These are phyloP conservation scores for Suhomyces bokatorum DNA, from an alignment of 1,139 yeast genomes.

Conservation along the genomic window DNA sequence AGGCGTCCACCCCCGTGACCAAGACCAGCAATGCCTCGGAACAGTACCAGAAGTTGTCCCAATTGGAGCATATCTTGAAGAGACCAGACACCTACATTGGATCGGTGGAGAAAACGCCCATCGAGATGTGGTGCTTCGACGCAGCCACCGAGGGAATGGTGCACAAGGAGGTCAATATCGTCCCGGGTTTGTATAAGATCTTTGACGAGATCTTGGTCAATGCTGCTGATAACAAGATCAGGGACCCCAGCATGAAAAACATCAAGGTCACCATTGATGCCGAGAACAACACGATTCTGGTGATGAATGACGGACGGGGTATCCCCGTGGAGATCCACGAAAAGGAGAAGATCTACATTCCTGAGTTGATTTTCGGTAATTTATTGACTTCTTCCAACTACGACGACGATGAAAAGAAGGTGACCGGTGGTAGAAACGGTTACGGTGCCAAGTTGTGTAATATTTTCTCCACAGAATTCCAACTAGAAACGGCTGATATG, in stretches of 20 bases:
- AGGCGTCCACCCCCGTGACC: conserved; percentile 3
- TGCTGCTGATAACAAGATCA: conserved; percentile 97
- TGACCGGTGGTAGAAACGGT: conserved; percentile 98
- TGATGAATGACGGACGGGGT: conserved; percentile 92
- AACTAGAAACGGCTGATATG: conserved; percentile 86
- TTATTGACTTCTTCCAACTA: conserved; percentile 93
- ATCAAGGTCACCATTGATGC: conserved; percentile 79
- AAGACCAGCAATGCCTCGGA: conserved; percentile 50
- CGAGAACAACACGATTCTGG: conserved; percentile 72
- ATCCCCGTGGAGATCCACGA: conserved; percentile 93
- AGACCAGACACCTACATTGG: conserved; percentile 99
- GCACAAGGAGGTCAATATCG: conserved; percentile 70
- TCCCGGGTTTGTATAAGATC: conserved; percentile 94
- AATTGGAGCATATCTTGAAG: conserved; percentile 91
- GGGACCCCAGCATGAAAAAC: conserved; percentile 88
- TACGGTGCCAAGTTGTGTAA: conserved; percentile 93
- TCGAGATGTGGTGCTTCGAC: conserved; percentile 85
- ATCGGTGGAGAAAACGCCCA: conserved; percentile 79
- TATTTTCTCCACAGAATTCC: conserved; percentile 89
- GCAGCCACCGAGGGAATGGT: conserved; percentile 71
- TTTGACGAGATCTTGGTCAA: conserved; percentile 97
- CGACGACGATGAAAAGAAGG: conserved; percentile 93
- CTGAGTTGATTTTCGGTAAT: conserved; percentile 95
- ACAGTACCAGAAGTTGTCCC: conserved; percentile 90
- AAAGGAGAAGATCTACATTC: conserved; percentile 90